phyloP scores from a whole-genome alignment of 805 yeast species.

The Yarrowia sp. region DNA sequence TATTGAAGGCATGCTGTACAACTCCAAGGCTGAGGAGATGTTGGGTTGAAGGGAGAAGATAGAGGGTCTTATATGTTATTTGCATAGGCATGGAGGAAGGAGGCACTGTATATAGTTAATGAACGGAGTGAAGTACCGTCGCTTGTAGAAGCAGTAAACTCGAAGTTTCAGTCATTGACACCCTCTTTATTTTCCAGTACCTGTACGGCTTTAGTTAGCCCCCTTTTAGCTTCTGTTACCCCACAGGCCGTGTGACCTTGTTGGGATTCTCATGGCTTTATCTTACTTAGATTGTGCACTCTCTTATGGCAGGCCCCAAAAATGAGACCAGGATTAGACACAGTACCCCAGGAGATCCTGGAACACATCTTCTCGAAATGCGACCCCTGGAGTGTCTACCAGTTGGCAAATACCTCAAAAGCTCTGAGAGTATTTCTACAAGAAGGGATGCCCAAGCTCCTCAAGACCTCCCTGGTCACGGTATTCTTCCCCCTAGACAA shows the following conservation, averaged over 20 bases:
- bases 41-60: background rate
- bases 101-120: slow-evolving; percentile 8
- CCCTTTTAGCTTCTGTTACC: slow-evolving; percentile 16
- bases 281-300: slow-evolving; percentile 10
- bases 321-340: slow-evolving; percentile 10
- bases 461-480: background rate
- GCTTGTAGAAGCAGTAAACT: too few relatives aligned
- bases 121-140: too few relatives aligned
- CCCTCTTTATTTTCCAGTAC: too few relatives aligned
- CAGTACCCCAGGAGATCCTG: slow-evolving; percentile 16
- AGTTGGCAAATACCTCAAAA: slow-evolving; percentile 4
- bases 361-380: background rate
- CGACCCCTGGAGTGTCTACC: slow-evolving; percentile 14
- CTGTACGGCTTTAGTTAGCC: background rate
- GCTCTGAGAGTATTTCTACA: background rate
- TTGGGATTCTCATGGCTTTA: background rate
- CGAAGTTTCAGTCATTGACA: too few relatives aligned
- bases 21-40: slow-evolving; percentile 25
- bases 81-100: background rate
- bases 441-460: background rate
- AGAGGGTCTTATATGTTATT: background rate
- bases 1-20: slow-evolving; percentile 28
- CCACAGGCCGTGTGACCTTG: background rate
- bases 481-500: slow-evolving; percentile 14
- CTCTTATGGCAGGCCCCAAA: background rate